Conservation (phyloP, 2,329 filamentous ascomycete genomes). For the Calonectria pauciramosa region DNA sequence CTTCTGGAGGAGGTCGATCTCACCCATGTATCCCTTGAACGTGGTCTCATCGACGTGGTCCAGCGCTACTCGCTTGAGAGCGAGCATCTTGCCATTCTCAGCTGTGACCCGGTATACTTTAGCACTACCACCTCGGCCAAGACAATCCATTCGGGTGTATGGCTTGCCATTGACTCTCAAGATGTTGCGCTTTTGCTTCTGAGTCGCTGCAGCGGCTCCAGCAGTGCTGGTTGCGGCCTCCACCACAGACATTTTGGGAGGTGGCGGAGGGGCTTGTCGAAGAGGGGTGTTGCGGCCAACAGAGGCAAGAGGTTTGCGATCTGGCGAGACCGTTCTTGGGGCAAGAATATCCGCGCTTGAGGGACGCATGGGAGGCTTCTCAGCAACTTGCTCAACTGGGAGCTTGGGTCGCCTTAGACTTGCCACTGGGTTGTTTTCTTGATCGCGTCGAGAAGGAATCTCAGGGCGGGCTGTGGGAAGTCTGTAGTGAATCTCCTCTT, state of each 20-base stretch:
- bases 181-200: slow-evolving; percentile 84
- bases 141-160: slow-evolving; percentile 90
- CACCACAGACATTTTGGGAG: slow-evolving; percentile 97
- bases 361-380: slow-evolving; percentile 68
- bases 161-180: slow-evolving; percentile 91
- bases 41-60: slow-evolving; percentile 89
- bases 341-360: slow-evolving; percentile 59
- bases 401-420: slow-evolving; percentile 76
- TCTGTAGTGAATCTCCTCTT: slow-evolving; percentile 64
- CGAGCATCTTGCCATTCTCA: slow-evolving; percentile 96
- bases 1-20: slow-evolving; percentile 91
- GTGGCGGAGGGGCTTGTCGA: slow-evolving; percentile 82
- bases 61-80: slow-evolving; percentile 91
- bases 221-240: slow-evolving; percentile 89
- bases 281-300: slow-evolving; percentile 79
- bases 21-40: slow-evolving; percentile 90
- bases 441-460: slow-evolving; percentile 77
- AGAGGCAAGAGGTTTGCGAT: slow-evolving; percentile 67
- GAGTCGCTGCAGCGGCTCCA: slow-evolving; percentile 82
- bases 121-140: slow-evolving; percentile 92
- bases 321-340: slow-evolving; percentile 62
- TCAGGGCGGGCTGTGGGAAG: slow-evolving; percentile 58
- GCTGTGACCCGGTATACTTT: slow-evolving; percentile 98
- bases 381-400: slow-evolving; percentile 65
- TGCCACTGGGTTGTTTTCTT: slow-evolving; percentile 86